Base-by-base conservation (phyloP, 1,284 basidiomycete genomes). In the Veloboletus limbatus region DNA sequence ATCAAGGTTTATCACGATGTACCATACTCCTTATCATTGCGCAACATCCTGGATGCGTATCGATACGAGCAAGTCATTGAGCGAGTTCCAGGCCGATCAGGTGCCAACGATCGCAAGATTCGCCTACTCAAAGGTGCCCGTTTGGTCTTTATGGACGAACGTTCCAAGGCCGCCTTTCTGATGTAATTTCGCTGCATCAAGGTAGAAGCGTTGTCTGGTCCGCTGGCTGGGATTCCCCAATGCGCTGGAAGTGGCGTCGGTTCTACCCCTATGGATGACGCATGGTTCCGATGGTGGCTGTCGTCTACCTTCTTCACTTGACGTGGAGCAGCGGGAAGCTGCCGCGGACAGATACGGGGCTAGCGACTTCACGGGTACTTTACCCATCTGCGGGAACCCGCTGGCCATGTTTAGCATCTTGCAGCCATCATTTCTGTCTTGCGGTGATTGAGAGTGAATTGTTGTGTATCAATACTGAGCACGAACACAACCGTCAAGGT, bases 1-100 rank as follows among this genome's bases (percentile, higher is more conserved):
- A 73, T 86, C 67, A 82, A 81, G 60, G 58, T 86, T 18, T 81
- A 81, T 59, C 81, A 83, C 55, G 79, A 82, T 51, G 69, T 72
- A 16, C 51, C 56, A 18, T 69, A 73, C 48, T 70, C 78, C 14
- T 70, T 79, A 63, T 61, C 66, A 48, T 54, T 85, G 7, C 71
- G 82, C 28, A 74, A 68, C 47, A 56, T 78, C 16, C 62, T 86
- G 26, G 71, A 81, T 58, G 67, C 72, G 4, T 85, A 83, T 41
- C 52, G 31, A 45, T 64, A 59, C 36, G 45, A 47, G 18, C 47
- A 45, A 1, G 40, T 14, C 16, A 40, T 51, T 45, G 43, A 20
- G 16, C 31, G 45, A 18, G 43, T 27, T 50, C 43, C 37, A 33
- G 46, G 58, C 46, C 60, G 53, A 63, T 60, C 58, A 50, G 50